Base-by-base conservation (phyloP, 352 stramenopile species). In the Aphanomyces astaci region DNA sequence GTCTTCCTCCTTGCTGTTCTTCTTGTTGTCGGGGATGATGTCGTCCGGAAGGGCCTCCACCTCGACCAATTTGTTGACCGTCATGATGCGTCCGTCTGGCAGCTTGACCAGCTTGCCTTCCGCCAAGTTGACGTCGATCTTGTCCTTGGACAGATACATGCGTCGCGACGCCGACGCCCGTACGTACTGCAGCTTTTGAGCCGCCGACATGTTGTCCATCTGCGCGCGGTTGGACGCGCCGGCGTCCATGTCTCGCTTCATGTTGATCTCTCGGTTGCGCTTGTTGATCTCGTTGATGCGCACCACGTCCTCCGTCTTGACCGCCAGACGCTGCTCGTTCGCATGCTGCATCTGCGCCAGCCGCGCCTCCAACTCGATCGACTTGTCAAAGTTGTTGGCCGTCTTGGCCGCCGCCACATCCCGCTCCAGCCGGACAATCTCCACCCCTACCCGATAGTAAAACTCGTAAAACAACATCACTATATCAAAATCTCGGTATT, bases 351-450 rank as follows among this genome's bases (percentile, higher is more conserved):
- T 68, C 53, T 81, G 79, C 28, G 89, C 80, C 40, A 91, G 67
- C 19, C 76, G 72, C 46, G 78, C 84, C 54, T 94, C 86, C 0
- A 94, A 73, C 45, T 84, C 75, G 22, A 94, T 57, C 4, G 86
- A 84, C 56, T 94, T 94, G 31, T 90, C 84, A 66, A 90, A 94
- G 70, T 94, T 92, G 70, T 91, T 90, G 79, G 90, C 90, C 51
- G 88, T 81, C 65, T 92, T 84, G 22, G 86, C 86, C 49, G 86
- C 86, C 36, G 78, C 75, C 13, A 94, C 64, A 66, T 92, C 86
- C 32, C 86, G 82, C 66, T 94, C 86, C 39, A 94, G 72, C 30
- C 86, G 86, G 27, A 94, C 84, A 33, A 81, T 81, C 70, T 91
- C 84, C 30, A 90, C 86, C 25, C 51, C 51, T 59, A 43, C 36